Evolutionary conservation across 192 early-diverging fungal species (phyloP).

Genomic region (Entomortierella chlamydospora): DNA sequence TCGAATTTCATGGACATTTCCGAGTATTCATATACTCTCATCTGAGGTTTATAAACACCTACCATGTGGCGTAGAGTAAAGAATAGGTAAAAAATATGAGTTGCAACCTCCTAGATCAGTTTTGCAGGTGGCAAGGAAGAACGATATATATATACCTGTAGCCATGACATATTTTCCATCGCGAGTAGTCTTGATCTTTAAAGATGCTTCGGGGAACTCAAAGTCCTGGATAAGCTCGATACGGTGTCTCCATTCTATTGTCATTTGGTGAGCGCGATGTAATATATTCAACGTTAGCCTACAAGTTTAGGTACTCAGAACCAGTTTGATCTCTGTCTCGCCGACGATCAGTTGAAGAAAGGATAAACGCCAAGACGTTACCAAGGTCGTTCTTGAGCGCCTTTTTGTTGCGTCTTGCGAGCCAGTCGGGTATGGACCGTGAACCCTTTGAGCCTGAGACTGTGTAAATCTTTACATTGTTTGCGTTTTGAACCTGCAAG

Average conservation of each 20-base stretch:
- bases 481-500: slow-evolving; percentile 86
- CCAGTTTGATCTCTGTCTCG: too few species aligned
- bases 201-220: slow-evolving; percentile 94
- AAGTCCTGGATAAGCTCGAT: slow-evolving; percentile 99
- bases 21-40: slow-evolving; percentile 92
- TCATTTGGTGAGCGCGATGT: too few species aligned
- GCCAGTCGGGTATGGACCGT: slow-evolving; percentile 95
- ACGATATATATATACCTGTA: slow-evolving; percentile 74
- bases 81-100: slow-evolving; percentile 9
- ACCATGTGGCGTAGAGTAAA: background rate
- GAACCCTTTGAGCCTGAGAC: slow-evolving; percentile 80
- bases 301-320: too few species aligned
- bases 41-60: slow-evolving; percentile 97
- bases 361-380: too few species aligned
- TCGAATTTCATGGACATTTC: slow-evolving; percentile 99
- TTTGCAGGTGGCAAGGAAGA: too few species aligned
- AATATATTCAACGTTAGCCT: too few species aligned
- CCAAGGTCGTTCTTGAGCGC: slow-evolving; percentile 89
- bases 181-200: slow-evolving; percentile 82
- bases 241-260: slow-evolving; percentile 84
- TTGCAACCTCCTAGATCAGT: too few species aligned
- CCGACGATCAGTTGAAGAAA: too few species aligned
- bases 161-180: slow-evolving; percentile 93
- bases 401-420: slow-evolving; percentile 85
- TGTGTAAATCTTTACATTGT: slow-evolving; percentile 94